Evolutionary conservation across 805 yeast genomes (phyloP).

Genomic region (Clavispora vitiphila): DNA sequence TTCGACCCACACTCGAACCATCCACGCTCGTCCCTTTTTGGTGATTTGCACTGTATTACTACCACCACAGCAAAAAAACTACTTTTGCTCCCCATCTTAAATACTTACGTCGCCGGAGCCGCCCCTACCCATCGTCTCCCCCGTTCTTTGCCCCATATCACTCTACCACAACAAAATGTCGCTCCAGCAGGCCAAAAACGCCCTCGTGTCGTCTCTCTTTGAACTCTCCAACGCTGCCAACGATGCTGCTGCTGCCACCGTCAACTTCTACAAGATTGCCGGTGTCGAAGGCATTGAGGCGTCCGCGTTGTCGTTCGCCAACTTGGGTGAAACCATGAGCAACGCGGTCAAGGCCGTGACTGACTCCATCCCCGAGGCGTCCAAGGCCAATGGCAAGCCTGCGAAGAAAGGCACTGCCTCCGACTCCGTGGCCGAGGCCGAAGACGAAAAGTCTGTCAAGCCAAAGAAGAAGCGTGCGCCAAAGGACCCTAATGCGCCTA

Average conservation of each 20-base stretch:
- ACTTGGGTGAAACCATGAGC: constrained; percentile 22
- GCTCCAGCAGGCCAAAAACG: constrained; percentile 19
- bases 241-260: constrained; percentile 76
- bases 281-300: constrained; percentile 41
- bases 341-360: constrained; percentile 27
- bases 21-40: background rate
- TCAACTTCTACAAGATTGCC: constrained; percentile 63
- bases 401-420: constrained; percentile 11
- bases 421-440: constrained; percentile 10
- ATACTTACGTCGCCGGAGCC: too few species aligned
- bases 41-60: background rate
- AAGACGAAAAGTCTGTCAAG: constrained; percentile 24
- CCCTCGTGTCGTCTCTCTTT: constrained; percentile 69
- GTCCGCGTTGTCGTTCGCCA: constrained; percentile 32
- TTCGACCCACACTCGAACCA: background rate
- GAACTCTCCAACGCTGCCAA: constrained; percentile 84
- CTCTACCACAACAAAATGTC: constrained; percentile 4
- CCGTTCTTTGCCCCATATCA: background rate
- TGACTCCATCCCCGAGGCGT: constrained; percentile 27
- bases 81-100: background rate
- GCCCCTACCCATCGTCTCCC: background rate
- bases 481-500: constrained; percentile 90
- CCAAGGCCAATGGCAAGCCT: constrained; percentile 9
- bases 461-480: constrained; percentile 48
- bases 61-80: background rate